Conservation (phyloP, 2,329 filamentous ascomycete genomes). For the Aspergillus calidoustus region DNA sequence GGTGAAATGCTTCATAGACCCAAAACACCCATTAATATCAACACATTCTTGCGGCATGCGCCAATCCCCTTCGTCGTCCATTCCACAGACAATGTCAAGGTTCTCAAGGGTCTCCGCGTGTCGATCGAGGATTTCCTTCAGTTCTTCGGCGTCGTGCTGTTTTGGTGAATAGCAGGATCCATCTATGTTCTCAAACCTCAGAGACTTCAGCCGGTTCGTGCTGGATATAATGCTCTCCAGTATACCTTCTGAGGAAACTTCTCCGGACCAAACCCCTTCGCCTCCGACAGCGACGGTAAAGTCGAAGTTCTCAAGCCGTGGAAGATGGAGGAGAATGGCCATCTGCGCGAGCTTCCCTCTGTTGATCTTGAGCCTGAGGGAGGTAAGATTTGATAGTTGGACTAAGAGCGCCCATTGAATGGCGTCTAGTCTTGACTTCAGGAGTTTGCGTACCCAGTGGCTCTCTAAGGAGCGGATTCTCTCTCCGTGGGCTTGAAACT, state of each 20-base stretch:
- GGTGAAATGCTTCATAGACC: constrained; percentile 3
- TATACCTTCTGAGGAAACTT: not conserved
- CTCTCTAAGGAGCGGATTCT: not conserved
- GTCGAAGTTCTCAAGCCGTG: not conserved
- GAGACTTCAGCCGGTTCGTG: not conserved
- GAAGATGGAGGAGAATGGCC: not conserved
- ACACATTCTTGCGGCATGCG: constrained; percentile 1
- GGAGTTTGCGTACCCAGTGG: not conserved
- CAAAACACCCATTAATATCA: not conserved
- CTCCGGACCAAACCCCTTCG: not conserved
- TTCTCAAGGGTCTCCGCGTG: not conserved
- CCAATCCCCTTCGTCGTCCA: constrained; percentile 8
- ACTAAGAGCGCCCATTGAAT: constrained; percentile 3
- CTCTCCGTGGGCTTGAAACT: not conserved
- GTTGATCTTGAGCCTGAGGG: not conserved
- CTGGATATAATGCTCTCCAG: constrained; percentile 4
- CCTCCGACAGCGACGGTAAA: not conserved
- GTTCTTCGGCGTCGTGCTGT: not conserved
- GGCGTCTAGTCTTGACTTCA: not conserved
- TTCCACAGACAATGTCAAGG: constrained; percentile 2
- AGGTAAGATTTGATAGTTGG: not conserved
- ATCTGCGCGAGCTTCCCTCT: not conserved
- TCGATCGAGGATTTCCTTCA: constrained; percentile 1
- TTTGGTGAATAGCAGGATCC: not conserved
- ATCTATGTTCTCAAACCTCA: not conserved